Conservation (phyloP, 805 yeast species). For the Saccharomyces jurei region DNA sequence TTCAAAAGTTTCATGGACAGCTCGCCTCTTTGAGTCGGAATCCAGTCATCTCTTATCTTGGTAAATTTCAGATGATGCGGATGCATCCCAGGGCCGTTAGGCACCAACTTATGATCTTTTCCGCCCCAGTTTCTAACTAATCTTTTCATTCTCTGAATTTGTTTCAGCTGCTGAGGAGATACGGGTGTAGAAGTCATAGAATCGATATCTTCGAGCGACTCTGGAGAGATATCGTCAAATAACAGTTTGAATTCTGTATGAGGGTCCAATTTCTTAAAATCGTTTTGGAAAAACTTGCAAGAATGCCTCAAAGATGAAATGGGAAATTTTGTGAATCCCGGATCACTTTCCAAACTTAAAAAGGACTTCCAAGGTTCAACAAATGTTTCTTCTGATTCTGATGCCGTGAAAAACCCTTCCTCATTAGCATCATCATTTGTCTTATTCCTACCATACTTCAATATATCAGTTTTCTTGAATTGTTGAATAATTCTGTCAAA, state of each 20-base stretch:
- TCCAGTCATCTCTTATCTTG: constrained; percentile 71
- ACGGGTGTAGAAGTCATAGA: constrained; percentile 62
- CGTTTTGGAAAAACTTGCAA: constrained; percentile 18
- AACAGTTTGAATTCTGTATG: constrained; percentile 64
- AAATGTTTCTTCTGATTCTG: constrained; percentile 15
- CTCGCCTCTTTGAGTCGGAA: constrained; percentile 60
- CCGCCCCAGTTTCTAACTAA: constrained; percentile 83
- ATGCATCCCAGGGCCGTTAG: constrained; percentile 48
- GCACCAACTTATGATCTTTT: constrained; percentile 60
- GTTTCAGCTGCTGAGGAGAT: constrained; percentile 60
- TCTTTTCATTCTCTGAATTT: constrained; percentile 43
- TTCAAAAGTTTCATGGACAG: constrained; percentile 50
- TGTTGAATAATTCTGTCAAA: constrained; percentile 48
- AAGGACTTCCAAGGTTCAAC: constrained; percentile 5
- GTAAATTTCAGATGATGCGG: constrained; percentile 59
- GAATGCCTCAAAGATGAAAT: constrained; percentile 7
- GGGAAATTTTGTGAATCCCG: constrained; percentile 20
- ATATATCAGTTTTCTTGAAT: constrained; percentile 25
- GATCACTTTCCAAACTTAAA: constrained; percentile 23
- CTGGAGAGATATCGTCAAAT: constrained; percentile 63
- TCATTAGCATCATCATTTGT: constrained; percentile 27
- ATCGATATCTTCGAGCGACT: constrained; percentile 67
- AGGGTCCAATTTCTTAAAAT: constrained; percentile 51
- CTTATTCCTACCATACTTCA: constrained; percentile 7
- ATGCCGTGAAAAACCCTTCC: constrained; percentile 37